A percentile compares a stretch with the other conserved stretches of the same genome.
phyloP scores from a whole-genome alignment of 139 green algal genomes.

The Tetraselmis chui region DNA sequence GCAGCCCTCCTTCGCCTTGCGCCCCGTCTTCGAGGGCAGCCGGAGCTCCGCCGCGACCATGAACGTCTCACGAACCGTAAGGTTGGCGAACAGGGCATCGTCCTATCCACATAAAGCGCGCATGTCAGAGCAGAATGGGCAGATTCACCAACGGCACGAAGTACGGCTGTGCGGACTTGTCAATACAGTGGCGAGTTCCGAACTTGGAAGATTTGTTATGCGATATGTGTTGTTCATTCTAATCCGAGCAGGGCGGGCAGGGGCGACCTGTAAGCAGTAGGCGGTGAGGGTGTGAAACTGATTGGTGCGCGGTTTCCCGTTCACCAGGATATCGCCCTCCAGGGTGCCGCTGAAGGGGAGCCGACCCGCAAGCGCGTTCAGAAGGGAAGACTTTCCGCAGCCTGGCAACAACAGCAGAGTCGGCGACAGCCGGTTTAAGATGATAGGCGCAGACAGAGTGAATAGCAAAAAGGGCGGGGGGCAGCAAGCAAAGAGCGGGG shows the following conservation, averaged over 20 bases:
- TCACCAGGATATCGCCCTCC: conserved; percentile 28
- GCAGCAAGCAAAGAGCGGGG: background rate
- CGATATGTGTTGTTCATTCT: too few species aligned
- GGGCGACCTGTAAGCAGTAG: conserved; percentile 18
- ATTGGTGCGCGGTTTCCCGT: conserved; percentile 12
- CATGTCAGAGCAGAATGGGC: too few species aligned
- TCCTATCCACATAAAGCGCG: too few species aligned
- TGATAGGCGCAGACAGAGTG: too few species aligned
- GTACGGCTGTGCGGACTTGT: too few species aligned
- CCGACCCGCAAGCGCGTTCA: conserved; percentile 32
- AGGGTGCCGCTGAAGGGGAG: conserved; percentile 16
- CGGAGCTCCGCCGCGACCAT: background rate
- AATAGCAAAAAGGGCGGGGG: background rate
- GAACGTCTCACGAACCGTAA: conserved; percentile 60
- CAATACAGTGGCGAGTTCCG: too few species aligned
- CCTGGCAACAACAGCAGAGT: conserved; percentile 9
- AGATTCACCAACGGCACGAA: too few species aligned
- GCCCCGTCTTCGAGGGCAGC: background rate
- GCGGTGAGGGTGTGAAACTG: conserved; percentile 11
- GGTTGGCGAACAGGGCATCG: conserved; percentile 49
- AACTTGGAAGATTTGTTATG: too few species aligned
- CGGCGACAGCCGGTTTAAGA: background rate
- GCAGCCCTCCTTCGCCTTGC: background rate
- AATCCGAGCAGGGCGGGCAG: too few species aligned
- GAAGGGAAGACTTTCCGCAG: conserved; percentile 31